phyloP scores from a whole-genome alignment of 805 yeast genomes.

The Isabelozyma pseudorhagii region DNA sequence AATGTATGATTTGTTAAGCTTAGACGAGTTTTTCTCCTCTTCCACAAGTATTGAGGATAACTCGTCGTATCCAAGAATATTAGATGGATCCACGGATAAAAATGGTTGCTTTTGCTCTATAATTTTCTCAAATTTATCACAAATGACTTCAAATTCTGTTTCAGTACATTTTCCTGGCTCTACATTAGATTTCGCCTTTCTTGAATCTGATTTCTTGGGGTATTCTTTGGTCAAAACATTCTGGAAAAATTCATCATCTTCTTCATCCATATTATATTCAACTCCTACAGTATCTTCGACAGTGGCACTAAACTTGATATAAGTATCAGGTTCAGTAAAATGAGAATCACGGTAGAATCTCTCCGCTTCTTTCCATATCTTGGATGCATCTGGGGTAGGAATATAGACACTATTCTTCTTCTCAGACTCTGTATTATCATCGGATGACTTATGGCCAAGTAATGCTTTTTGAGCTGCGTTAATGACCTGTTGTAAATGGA shows the following conservation, averaged over 20 bases:
- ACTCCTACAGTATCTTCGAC: conserved; percentile 93
- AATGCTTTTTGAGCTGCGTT: conserved; percentile 72
- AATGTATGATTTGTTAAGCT: conserved; percentile 19
- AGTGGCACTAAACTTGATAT: conserved; percentile 87
- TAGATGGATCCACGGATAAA: conserved; percentile 77
- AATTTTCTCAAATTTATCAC: conserved; percentile 69
- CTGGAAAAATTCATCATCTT: conserved; percentile 66
- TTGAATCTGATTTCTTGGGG: conserved; percentile 14
- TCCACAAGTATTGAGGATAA: conserved; percentile 49
- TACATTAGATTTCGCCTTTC: conserved; percentile 8
- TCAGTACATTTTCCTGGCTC: conserved; percentile 52
- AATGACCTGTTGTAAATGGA: conserved; percentile 88
- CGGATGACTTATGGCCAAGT: conserved; percentile 27
- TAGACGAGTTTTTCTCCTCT: conserved; percentile 26
- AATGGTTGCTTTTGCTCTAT: conserved; percentile 86
- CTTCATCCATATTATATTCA: conserved; percentile 86
- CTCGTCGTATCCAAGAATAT: conserved; percentile 68
- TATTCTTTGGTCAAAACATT: conserved; percentile 35
- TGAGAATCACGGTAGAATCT: conserved; percentile 62
- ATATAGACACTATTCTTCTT: conserved; percentile 58
- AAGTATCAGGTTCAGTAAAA: conserved; percentile 71
- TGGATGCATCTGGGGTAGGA: conserved; percentile 95
- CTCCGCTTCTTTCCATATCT: conserved; percentile 72
- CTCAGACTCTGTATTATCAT: conserved; percentile 27
- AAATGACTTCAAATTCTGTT: conserved; percentile 79